Evolutionary conservation across 2,329 filamentous ascomycete species (phyloP), one percentile per base, ranked within the genome.

Genomic region (Aspergillus nomiae): DNA sequence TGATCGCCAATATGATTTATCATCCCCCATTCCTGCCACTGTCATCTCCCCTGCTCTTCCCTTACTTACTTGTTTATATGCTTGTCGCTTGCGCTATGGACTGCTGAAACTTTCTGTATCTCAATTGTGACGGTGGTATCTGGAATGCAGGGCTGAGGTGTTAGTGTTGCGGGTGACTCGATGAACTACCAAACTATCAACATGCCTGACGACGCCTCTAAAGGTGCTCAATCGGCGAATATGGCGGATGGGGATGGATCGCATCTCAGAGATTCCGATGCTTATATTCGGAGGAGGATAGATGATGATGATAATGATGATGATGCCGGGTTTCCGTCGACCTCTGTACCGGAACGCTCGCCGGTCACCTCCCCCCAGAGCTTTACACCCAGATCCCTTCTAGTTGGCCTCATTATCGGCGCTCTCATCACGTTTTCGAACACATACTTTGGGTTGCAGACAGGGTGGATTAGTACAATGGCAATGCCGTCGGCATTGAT

Each of bases 381-480:
- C 80, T 97, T 99, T 80, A 98, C 95, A 0, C 62, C 90, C 30
- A 90, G 95, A 61, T 92, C 92, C 57, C 84, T 98, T 45, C 74
- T 88, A 6, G 92, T 92, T 32, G 95, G 95, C 19, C 83, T 96
- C 7, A 81, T 87, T 4, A 95, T 99, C 66, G 95, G 95, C 46
- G 87, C 95, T 5, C 83, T 98, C 60, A 97, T 98, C 73, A 95
- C 92, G 74, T 97, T 97, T 76, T 96, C 92, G 58, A 99, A 99
- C 76, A 97, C 96, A 83, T 99, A 98, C 78, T 99, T 99, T 76
- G 95, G 95, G n/a, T 83, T 99, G 36, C 95, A 98, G 80, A 96
- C 92, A 32, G 89, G 89, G 67, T 91, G 89, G 89, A 86, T 92
- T 43, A 87, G 89, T 72, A 92, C 92, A 69, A 98, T 99, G 95